Evolutionary conservation across 2,329 filamentous ascomycete species (phyloP).

Genomic region (Alternaria rosae): DNA sequence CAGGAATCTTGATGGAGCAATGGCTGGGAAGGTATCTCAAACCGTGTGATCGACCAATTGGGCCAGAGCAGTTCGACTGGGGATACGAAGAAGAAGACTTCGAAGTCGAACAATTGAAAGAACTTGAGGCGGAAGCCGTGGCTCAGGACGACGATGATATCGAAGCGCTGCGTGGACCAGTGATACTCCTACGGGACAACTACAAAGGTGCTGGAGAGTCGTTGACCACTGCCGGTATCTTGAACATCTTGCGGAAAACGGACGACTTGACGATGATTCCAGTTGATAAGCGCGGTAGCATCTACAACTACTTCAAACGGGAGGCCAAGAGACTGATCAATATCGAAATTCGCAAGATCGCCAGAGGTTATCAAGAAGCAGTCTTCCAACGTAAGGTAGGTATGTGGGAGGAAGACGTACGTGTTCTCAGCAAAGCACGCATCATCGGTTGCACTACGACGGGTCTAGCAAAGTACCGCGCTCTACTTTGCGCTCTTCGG

Average conservation of each 20-base stretch:
- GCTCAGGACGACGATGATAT: conserved; percentile 61
- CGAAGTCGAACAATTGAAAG: conserved; percentile 67
- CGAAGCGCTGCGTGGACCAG: conserved; percentile 48
- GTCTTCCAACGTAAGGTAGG: conserved; percentile 64
- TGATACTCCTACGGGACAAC: conserved; percentile 50
- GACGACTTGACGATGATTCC: conserved; percentile 69
- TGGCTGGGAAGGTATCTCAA: conserved; percentile 65
- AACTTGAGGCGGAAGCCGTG: conserved; percentile 65
- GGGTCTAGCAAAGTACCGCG: conserved; percentile 80
- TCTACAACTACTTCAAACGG: conserved; percentile 72
- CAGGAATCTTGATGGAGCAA: conserved; percentile 55
- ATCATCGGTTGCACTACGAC: conserved; percentile 78
- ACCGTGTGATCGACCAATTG: conserved; percentile 54
- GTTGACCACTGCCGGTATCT: conserved; percentile 41
- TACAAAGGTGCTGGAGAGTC: conserved; percentile 39
- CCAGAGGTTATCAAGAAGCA: conserved; percentile 59
- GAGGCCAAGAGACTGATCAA: conserved; percentile 60
- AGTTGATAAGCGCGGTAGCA: conserved; percentile 62
- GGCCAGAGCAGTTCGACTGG: conserved; percentile 60
- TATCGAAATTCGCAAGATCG: conserved; percentile 58
- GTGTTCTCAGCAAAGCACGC: conserved; percentile 53
- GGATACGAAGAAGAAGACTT: conserved; percentile 67
- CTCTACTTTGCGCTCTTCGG: conserved; percentile 69
- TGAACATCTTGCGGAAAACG: conserved; percentile 47
- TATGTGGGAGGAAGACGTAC: conserved; percentile 65